Evolutionary conservation across 495 filamentous ascomycete genomes (phyloP), one percentile per base, ranked within the genome.

Genomic region (Talaromyces borbonicus): DNA sequence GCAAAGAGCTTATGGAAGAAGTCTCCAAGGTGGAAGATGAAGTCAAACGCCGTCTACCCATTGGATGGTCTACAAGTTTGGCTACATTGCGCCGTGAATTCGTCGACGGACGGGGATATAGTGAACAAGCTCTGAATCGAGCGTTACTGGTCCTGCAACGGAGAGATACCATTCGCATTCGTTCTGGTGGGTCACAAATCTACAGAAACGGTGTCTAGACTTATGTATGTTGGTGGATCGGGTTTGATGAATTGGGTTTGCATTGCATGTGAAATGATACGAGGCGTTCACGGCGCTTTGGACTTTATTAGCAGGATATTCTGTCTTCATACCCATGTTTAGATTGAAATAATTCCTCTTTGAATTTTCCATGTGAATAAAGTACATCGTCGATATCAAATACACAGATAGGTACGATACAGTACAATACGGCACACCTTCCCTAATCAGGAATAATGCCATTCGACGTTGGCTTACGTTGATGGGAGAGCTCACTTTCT

Each of bases 61-160:
- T 97, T 52, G 93, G 93, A 9, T 97, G 90, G 88, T 90, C 81
- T 54, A 95, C 90, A 11, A 93, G 84, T 52, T 63, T 96, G 40
- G 84, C 85, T 0, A 94, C 87, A 3, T 63, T 99, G 43, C 80
- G 82, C 46, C 77, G 88, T 35, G 90, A 97, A 66, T 84, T 99
- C 64, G 87, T 93, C 19, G 89, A 90, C 52, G 81, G 81, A 22
- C 81, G 85, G 54, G 86, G 87, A 5, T 96, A 86, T 64, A 83
- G 74, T 53, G 93, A 99, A 65, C 78, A 84, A 56, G 81, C 85
- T 15, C 71, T 99, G 11, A 84, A 84, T 33, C 71, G 90, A 49
- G 89, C 93, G 9, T 58, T 99, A 51, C 76, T 89, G 61, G 76
- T 99, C 1, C 56, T 99, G 68, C 85, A 88, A 62, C 71, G 89